phyloP scores from a whole-genome alignment of 495 filamentous ascomycete genomes.

The Bathelium albidoporum region DNA sequence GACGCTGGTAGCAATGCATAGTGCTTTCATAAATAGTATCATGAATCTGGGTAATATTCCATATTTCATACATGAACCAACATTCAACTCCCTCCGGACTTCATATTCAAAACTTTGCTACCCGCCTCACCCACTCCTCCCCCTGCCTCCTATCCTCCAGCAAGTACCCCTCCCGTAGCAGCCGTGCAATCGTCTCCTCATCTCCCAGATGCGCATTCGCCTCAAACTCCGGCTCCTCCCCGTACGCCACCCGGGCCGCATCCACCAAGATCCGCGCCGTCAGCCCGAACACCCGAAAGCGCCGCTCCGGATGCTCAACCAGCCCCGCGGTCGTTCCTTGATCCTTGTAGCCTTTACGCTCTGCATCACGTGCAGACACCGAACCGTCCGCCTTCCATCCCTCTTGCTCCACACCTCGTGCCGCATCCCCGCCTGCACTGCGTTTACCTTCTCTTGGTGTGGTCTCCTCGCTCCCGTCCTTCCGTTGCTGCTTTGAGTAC shows the following conservation, averaged over 20 bases:
- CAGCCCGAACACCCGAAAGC: constrained; percentile 84
- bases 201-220: constrained; percentile 73
- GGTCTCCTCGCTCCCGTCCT: constrained; percentile 21
- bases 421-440: constrained; percentile 39
- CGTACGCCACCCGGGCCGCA: constrained; percentile 73
- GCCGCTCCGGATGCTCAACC: constrained; percentile 8
- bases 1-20: background rate
- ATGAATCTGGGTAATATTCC: too few species aligned
- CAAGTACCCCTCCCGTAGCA: constrained; percentile 53
- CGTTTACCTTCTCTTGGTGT: constrained; percentile 26
- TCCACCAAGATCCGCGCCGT: constrained; percentile 83
- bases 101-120: background rate
- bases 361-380: background rate
- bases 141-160: constrained; percentile 42
- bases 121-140: constrained; percentile 22
- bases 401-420: constrained; percentile 28
- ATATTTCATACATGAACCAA: too few species aligned
- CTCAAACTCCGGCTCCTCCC: constrained; percentile 69
- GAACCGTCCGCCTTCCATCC: constrained; percentile 15
- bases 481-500: background rate
- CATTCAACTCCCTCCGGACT: background rate
- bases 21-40: too few species aligned
- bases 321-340: background rate
- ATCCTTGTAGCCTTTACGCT: background rate
- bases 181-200: constrained; percentile 56